Conservation (phyloP, 139 green algal genomes). For the Yamagishiella unicocca region DNA sequence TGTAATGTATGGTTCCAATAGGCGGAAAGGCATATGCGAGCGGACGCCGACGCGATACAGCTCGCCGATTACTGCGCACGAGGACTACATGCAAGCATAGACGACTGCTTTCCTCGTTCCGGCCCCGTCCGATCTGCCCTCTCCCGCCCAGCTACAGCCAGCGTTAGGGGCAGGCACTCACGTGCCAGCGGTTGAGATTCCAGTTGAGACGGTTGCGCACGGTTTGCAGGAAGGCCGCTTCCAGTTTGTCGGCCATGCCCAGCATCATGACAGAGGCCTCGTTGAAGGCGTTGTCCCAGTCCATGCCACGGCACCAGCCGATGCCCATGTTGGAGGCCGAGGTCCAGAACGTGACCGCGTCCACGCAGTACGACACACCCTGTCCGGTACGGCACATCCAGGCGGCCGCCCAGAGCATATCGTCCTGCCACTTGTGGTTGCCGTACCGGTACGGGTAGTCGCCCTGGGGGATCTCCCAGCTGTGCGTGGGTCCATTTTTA, state of each 20-base stretch:
- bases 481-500: neutral
- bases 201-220: slow-evolving; percentile 1
- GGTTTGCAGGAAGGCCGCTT: neutral
- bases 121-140: too few relatives aligned
- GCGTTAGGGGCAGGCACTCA: too few relatives aligned
- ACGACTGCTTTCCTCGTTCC: too few relatives aligned
- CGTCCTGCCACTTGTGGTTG: slow-evolving; percentile 32
- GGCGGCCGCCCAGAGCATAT: slow-evolving; percentile 27
- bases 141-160: too few relatives aligned
- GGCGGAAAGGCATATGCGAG: too few relatives aligned
- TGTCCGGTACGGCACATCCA: slow-evolving; percentile 6
- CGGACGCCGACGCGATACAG: too few relatives aligned
- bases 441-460: slow-evolving; percentile 29
- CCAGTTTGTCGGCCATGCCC: slow-evolving; percentile 11
- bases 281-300: slow-evolving; percentile 40
- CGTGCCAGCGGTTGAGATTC: slow-evolving; percentile 24
- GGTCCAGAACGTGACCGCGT: neutral
- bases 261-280: slow-evolving; percentile 2
- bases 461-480: slow-evolving; percentile 7
- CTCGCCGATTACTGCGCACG: too few relatives aligned
- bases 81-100: too few relatives aligned
- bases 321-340: neutral
- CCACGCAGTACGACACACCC: neutral
- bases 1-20: too few relatives aligned
- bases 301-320: neutral